Base-by-base conservation (phyloP, 2,329 filamentous ascomycete genomes). In the Chaetomium globosum region DNA sequence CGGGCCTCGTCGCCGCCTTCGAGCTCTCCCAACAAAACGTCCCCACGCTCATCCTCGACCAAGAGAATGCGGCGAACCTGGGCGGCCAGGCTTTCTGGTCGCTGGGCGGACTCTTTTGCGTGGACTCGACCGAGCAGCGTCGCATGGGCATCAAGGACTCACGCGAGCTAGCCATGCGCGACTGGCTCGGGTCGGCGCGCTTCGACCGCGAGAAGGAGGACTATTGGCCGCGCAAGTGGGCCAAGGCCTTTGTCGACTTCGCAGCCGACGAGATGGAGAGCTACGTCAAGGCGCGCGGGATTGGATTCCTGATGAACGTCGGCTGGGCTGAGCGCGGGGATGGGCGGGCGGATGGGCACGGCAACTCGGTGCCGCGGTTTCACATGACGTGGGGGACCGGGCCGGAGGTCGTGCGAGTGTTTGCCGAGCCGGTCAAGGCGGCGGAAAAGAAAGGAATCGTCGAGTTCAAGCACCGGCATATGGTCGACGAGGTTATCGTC, bases 1-100 rank as follows among this genome's bases (percentile, higher is more conserved):
- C 85, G 36, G 85, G 84, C n/a, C 81, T 87, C 9, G 84, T 87
- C 21, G 83, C 85, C 3, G 84, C 85, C 52, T 85, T 80, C 69
- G 85, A 87, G 75, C 80, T 87, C 7, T 77, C 80, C 16, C 76
- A 80, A 71, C 81, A 79, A 65, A 76, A 79, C 59, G 76, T 87
- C n/a, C 80, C 79, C 2, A 78, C 78, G 43, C 65, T 87, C 57
- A 74, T 87, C 51, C 60, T 88, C 59, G 86, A 88, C 74, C 85
- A 88, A 71, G 85, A 88, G 72, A 83, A 82, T 65, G 79, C 77
- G 33, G 74, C 79, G 67, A 87, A 80, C 69, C 77, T 88, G 10
- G 86, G 86, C 65, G 85, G 85, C 2, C 85, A 88, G 74, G 85
- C 85, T 7, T 87, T 87, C 72, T 88, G 85, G 84, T 88, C 85